A percentile compares a stretch with the other conserved stretches of the same genome.
Conservation (phyloP, 805 yeast genomes). For the Lipomyces anomalus region DNA sequence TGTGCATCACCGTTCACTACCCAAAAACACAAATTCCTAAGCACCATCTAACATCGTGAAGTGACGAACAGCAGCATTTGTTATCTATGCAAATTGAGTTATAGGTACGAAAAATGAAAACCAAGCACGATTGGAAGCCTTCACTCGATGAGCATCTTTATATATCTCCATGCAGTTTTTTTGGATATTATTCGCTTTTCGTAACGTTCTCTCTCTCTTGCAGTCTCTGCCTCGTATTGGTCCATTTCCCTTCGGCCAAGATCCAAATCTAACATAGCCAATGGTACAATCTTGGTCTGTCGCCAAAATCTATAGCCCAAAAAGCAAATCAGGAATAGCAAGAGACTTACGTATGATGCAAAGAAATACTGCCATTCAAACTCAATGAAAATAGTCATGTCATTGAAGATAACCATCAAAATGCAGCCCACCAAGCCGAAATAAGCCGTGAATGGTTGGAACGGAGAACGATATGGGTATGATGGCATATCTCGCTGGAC, state of each 20-base stretch:
- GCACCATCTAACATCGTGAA: too few relatives aligned
- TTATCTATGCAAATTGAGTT: too few relatives aligned
- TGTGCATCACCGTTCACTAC: too few relatives aligned
- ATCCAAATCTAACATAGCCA: constrained; percentile 74
- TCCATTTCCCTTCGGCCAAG: constrained; percentile 82
- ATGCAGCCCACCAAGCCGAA: constrained; percentile 54
- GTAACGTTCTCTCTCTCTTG: constrained; percentile 6
- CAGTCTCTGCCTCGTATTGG: constrained; percentile 34
- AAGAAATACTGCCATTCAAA: constrained; percentile 60
- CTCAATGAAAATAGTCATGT: constrained; percentile 54
- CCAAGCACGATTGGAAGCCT: too few relatives aligned
- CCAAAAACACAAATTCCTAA: too few relatives aligned
- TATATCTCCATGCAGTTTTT: not conserved
- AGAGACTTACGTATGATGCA: constrained; percentile 57
- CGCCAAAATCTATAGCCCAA: constrained; percentile 51
- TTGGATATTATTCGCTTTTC: not conserved
- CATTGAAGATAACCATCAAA: constrained; percentile 50
- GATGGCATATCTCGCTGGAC: constrained; percentile 55
- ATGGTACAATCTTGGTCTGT: constrained; percentile 58
- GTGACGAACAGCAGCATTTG: too few relatives aligned
- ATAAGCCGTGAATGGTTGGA: constrained; percentile 64
- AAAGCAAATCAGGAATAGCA: constrained; percentile 49
- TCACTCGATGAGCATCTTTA: not conserved
- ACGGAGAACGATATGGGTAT: constrained; percentile 63
- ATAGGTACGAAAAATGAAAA: too few relatives aligned